Percentiles rank a stretch among this genome's conserved stretches.
Conservation (phyloP, 805 yeast genomes). For the Kluyveromyces dobzhanskii region DNA sequence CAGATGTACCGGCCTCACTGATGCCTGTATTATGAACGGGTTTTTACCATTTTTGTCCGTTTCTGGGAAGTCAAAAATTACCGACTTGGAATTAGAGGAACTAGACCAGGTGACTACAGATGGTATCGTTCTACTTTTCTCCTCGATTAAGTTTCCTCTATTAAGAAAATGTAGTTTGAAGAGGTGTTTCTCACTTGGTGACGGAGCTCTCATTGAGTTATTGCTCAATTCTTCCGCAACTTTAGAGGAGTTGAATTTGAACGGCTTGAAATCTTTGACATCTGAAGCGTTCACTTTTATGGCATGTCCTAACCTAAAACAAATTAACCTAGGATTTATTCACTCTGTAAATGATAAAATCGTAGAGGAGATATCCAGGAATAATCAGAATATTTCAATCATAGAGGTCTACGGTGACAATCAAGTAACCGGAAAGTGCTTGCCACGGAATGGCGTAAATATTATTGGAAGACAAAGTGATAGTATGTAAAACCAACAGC, state of each 20-base stretch:
- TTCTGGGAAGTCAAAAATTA: conserved; percentile 27
- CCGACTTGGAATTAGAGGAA: conserved; percentile 47
- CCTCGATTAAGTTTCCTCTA: conserved; percentile 40
- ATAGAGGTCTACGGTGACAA: conserved; percentile 80
- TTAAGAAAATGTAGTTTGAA: conserved; percentile 51
- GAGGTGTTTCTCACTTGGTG: conserved; percentile 60
- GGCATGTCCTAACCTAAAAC: conserved; percentile 52
- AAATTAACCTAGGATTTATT: conserved; percentile 73
- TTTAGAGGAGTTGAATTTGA: conserved; percentile 60
- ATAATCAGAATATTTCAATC: conserved; percentile 54
- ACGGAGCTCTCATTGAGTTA: conserved; percentile 51
- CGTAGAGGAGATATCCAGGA: conserved; percentile 46
- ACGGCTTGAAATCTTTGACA: conserved; percentile 58
- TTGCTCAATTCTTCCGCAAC: conserved; percentile 55
- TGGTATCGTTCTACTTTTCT: conserved; percentile 53
- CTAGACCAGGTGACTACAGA: conserved; percentile 63
- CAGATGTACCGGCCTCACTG: conserved; percentile 70
- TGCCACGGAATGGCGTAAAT: conserved; percentile 43
- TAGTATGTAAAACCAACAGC: conserved; percentile 36
- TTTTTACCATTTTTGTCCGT: conserved; percentile 47
- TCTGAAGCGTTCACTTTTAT: conserved; percentile 41
- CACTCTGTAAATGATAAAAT: conserved; percentile 64
- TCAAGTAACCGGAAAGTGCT: conserved; percentile 50
- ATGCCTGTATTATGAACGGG: conserved; percentile 49
- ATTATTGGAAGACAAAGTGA: conserved; percentile 73